Base-by-base conservation (phyloP, 257 asterid species). In the Solanum bukasovii region DNA sequence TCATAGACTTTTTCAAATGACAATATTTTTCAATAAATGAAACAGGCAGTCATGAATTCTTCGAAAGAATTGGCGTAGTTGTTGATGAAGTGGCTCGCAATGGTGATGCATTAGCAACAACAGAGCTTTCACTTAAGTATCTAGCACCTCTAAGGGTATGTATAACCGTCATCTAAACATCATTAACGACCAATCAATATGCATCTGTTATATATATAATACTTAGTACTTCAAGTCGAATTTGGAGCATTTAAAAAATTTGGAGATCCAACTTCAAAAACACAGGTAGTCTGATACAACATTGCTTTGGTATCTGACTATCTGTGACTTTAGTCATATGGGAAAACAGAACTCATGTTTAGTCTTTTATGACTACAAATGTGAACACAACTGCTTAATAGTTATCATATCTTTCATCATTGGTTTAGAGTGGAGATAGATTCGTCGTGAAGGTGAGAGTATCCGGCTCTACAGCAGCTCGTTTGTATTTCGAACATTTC, bases 41-140 rank as follows among this genome's bases (percentile, higher is more conserved):
- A 88, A 91, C 95, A 97, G 99, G 95, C 84, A 94, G 99, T 65
- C 99, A 97, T 81, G 99, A 97, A 86, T 96, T 96, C 78, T 56
- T 96, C 56, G 98, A 93, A 72, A 91, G 89, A 74, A 88, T 95
- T 35, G 99, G 98, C 42, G 8, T 96, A 70, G 90, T 34, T 90
- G 96, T 98, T 44, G 99, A 95, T 90, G 95, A 89, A 84, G 89
- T 97, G 85, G 95, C 94, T 8, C 95, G 95, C 63, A 59, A 35
- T 56, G 99, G 99, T 68, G 90, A 90, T 75, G 93, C 99, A 84
- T 88, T 97, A 78, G 99, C 99, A 44, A 83, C 93, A 49, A 87
- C 98, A 61, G 99, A 97, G 42, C 83, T 97, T 79, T 88, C 96
- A 20, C 93, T 97, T 85, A 97, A 97, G 91, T 96, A 94, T 88